Percentiles rank a stretch among this genome's conserved stretches.
Evolutionary conservation across 805 yeast species (phyloP).

Genomic region (Zygoascus flipseniorum): DNA sequence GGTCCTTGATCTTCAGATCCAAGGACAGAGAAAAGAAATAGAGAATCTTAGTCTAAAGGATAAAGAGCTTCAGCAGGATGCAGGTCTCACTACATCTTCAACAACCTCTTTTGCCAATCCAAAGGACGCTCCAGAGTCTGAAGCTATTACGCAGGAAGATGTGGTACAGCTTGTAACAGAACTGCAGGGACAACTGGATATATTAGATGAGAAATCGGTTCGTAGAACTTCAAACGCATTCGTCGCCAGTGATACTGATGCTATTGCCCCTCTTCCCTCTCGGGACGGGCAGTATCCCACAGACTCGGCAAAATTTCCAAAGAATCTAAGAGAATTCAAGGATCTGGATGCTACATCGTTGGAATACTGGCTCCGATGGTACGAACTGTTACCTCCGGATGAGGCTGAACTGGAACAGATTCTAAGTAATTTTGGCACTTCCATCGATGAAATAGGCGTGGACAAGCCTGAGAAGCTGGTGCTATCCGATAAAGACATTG

Average conservation of each 20-base stretch:
- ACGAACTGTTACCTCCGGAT: conserved; percentile 66
- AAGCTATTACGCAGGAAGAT: conserved; percentile 70
- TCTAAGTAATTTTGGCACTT: conserved; percentile 29
- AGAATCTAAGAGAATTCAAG: conserved; percentile 45
- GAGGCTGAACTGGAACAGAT: conserved; percentile 46
- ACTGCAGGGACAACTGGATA: conserved; percentile 77
- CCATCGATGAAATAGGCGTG: conserved; percentile 34
- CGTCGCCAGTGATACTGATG: conserved; percentile 33
- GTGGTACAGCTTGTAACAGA: conserved; percentile 81
- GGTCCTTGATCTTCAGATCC: conserved; percentile 59
- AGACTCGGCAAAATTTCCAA: conserved; percentile 41
- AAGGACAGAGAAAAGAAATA: conserved; percentile 36
- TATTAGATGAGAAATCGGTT: conserved; percentile 63
- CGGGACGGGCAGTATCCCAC: conserved; percentile 67
- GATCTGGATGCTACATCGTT: conserved; percentile 38
- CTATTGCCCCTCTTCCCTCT: conserved; percentile 63
- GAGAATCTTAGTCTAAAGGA: conserved; percentile 18
- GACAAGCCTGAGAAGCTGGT: conserved; percentile 24
- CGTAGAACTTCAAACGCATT: conserved; percentile 61
- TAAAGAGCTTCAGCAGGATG: conserved; percentile 9
- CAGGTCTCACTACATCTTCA: neutral
- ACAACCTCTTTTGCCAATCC: conserved; percentile 3
- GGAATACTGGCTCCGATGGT: conserved; percentile 55
- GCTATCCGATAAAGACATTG: conserved; percentile 39
- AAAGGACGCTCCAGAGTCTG: conserved; percentile 25